Evolutionary conservation across 371 early-diverging fungal genomes (phyloP), one percentile per base, ranked within the genome.

Genomic region (Umbelopsis sp.): DNA sequence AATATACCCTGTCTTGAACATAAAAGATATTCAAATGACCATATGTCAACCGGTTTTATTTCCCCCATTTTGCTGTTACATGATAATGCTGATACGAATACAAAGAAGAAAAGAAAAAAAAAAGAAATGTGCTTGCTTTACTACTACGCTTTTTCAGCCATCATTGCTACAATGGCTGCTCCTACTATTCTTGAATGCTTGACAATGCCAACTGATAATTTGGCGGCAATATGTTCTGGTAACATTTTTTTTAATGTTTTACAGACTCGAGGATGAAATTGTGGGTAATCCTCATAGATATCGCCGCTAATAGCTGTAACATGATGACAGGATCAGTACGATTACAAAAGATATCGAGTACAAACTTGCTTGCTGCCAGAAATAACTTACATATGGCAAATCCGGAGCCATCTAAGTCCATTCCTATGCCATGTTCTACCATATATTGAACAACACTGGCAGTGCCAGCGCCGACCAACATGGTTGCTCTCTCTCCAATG

Each of bases 231-330:
- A 41, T 94, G 89, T 25, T 86, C 87, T 25, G 93, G 93, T 24
- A 96, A 78, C 62, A 95, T 74, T 50, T 89, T 89, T 63, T 90
- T 84, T 53, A 93, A 75, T 3, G 94, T 90, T 63, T 84, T 86
- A 57, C 89, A 81, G 69, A 96, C 87, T 50, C 93, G 86, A 66
- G 88, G 85, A 69, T 92, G 90, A 76, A 92, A 95, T 73, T 87
- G 87, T 11, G 95, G 95, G 72, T 95, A 96, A 65, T 92, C 89
- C 80, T 93, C 91, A 74, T 91, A 96, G 69, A 95, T 82, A 57
- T 88, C 87, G 22, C 96, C 96, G 72, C 94, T 95, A 45, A 96
- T 80, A 11, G 84, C 84, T 83, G 63, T 44, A 51, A 29, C 29
- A 4, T 3, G 7, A 48, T n/a, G 38, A 29, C 24, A 32, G 25